phyloP scores from a whole-genome alignment of 2,329 filamentous ascomycete species.

The Ophiostoma himal-ulmi region DNA sequence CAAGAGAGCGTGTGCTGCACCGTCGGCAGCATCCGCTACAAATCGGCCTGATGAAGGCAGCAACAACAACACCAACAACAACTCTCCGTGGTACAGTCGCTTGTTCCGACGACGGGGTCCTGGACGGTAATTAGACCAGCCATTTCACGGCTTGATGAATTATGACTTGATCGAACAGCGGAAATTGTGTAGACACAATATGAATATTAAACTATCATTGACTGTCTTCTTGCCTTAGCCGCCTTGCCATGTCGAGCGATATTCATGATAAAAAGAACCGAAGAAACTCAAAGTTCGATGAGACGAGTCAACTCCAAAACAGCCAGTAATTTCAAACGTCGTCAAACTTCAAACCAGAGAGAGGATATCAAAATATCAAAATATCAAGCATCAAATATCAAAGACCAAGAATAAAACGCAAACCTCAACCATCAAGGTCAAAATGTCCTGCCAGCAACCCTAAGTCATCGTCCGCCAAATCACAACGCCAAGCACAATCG shows the following conservation, averaged over 20 bases:
- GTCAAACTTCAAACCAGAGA: neutral
- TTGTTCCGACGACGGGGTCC: neutral
- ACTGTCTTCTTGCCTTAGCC: neutral
- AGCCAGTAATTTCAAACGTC: neutral
- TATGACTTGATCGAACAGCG: too few species aligned
- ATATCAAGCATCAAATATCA: neutral
- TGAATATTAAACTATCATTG: neutral
- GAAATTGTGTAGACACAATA: neutral
- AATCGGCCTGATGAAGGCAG: neutral
- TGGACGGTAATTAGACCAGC: neutral
- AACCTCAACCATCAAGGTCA: neutral
- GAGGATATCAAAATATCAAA: neutral
- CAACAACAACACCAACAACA: neutral
- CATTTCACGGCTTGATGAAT: too few species aligned
- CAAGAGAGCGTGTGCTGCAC: neutral
- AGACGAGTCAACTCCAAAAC: neutral
- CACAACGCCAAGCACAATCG: conserved; percentile 26
- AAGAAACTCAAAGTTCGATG: neutral
- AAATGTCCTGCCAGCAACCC: neutral
- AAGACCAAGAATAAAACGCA: neutral
- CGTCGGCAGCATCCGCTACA: neutral
- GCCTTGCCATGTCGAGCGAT: too few species aligned
- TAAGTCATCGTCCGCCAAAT: conserved; percentile 22
- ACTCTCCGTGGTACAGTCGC: neutral
- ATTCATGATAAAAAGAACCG: neutral